These are phyloP conservation scores for Rhododendron griersonianum DNA, from an alignment of 148 eudicot species.

Conservation along the genomic window DNA sequence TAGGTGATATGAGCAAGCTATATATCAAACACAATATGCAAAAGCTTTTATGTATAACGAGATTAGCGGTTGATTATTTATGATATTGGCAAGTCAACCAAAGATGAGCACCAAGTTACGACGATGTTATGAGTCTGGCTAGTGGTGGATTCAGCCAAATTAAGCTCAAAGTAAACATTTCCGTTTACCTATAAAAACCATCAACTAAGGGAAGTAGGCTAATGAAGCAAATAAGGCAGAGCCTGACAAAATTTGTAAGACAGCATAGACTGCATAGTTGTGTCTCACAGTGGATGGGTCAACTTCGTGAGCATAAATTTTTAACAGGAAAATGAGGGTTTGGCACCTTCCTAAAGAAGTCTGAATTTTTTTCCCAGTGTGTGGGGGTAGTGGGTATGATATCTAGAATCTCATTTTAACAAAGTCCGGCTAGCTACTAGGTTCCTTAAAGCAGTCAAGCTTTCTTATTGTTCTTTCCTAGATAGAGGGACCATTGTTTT, in stretches of 20 bases:
- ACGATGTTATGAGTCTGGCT: not conserved
- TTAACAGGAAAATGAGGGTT: not conserved
- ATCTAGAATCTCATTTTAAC: not conserved
- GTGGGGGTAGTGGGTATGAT: not conserved
- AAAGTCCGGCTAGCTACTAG: not conserved
- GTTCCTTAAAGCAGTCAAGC: no score
- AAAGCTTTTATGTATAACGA: not conserved
- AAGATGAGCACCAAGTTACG: not conserved
- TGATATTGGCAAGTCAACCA: not conserved
- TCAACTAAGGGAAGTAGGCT: not conserved
- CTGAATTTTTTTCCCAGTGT: not conserved
- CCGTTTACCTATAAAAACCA: not conserved
- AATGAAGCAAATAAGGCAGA: not conserved
- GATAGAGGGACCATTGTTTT: no score
- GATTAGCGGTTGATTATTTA: not conserved
- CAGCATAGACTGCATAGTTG: not conserved
- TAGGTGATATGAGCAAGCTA: not conserved
- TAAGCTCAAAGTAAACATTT: not conserved
- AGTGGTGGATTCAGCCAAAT: not conserved
- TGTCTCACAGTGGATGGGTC: not conserved
- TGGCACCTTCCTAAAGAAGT: not conserved
- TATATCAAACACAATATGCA: not conserved
- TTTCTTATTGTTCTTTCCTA: no score
- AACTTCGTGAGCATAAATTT: not conserved
- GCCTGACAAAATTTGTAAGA: not conserved